These are phyloP conservation scores for Saturnispora diversa DNA, from an alignment of 805 yeast species.

Conservation along the genomic window DNA sequence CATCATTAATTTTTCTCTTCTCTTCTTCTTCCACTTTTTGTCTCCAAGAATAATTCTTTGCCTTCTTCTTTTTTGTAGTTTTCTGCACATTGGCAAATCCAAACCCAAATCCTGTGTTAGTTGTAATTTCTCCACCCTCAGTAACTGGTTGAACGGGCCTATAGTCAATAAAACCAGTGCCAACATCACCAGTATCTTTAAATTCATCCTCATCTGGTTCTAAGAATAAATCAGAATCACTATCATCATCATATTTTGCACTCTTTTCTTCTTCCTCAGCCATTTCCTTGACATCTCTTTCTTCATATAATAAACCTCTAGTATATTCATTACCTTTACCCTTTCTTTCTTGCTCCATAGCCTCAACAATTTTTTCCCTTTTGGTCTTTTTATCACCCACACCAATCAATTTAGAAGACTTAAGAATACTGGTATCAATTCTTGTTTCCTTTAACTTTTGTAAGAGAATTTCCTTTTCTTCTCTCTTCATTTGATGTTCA, in stretches of 20 bases:
- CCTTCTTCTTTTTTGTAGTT: conserved; percentile 34
- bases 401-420: conserved; percentile 73
- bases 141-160: conserved; percentile 45
- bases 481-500: conserved; percentile 80
- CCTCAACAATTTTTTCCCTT: conserved; percentile 65
- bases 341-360: conserved; percentile 59
- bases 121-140: conserved; percentile 18
- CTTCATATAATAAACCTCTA: conserved; percentile 58
- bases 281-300: conserved; percentile 46
- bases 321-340: conserved; percentile 63
- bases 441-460: conserved; percentile 61
- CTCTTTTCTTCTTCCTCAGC: conserved; percentile 22
- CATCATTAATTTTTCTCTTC: conserved; percentile 34
- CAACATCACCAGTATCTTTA: conserved; percentile 30
- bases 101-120: conserved; percentile 62
- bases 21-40: conserved; percentile 43
- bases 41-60: conserved; percentile 70
- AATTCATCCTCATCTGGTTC: conserved; percentile 12
- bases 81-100: conserved; percentile 49
- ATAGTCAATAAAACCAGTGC: conserved; percentile 54
- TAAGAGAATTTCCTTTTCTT: conserved; percentile 72
- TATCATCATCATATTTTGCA: conserved; percentile 29
- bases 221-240: conserved; percentile 15
- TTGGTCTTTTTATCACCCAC: conserved; percentile 53
- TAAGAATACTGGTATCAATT: conserved; percentile 62